Percentiles rank a stretch among this genome's conserved stretches.
Evolutionary conservation across 2,329 filamentous ascomycete genomes (phyloP).

Genomic region (Fusarium sp.): DNA sequence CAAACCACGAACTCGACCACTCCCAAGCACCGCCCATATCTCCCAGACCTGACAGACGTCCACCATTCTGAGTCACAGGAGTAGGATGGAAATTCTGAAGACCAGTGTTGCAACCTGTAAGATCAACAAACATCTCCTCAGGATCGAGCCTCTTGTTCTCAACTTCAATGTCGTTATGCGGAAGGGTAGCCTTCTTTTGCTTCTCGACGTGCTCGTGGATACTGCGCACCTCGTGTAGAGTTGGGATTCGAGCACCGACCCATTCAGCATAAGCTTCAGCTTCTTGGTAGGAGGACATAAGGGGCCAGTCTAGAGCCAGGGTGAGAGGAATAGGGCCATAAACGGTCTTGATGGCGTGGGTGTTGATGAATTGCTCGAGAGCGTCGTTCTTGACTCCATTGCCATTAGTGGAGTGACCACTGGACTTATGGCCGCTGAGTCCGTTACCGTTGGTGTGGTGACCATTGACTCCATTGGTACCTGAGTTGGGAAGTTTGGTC

Average conservation of each 20-base stretch:
- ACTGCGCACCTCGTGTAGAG: too few species aligned
- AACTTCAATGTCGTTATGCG: neutral
- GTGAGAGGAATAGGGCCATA: too few species aligned
- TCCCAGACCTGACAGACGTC: neutral
- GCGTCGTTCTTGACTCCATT: neutral
- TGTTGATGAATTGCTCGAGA: neutral
- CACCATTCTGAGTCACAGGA: neutral
- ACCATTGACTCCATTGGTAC: neutral
- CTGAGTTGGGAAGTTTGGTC: neutral
- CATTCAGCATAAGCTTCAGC: too few species aligned
- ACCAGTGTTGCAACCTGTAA: neutral
- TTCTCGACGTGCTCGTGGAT: neutral
- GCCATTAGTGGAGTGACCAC: neutral
- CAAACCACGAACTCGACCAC: neutral
- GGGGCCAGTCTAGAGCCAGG: too few species aligned
- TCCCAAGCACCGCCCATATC: slow-evolving; percentile 1
- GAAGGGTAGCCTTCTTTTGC: neutral
- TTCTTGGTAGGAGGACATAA: too few species aligned
- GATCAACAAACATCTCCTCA: neutral
- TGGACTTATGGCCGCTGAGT: neutral
- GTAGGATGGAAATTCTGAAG: neutral
- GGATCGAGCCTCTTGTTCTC: neutral
- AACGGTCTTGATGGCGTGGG: neutral
- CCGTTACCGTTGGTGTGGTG: neutral
- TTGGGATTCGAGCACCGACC: too few species aligned